A percentile compares a stretch with the other conserved stretches of the same genome.
phyloP scores from a whole-genome alignment of 495 filamentous ascomycete genomes.

The Penicillium verhagenii region DNA sequence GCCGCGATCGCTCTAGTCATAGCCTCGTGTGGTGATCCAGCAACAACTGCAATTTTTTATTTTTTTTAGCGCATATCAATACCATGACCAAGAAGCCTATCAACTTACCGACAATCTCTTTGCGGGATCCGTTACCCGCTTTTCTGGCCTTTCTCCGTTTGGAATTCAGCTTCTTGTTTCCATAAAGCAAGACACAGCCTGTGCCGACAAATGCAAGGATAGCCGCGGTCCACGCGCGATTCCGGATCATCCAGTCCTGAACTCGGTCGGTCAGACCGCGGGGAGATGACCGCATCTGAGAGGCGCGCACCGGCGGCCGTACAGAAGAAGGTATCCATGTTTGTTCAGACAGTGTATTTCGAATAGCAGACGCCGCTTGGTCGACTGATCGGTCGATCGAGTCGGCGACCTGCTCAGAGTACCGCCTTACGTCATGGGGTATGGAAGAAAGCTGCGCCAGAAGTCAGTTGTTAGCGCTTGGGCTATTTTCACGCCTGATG shows the following conservation, averaged over 20 bases:
- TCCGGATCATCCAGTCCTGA: slow-evolving; percentile 61
- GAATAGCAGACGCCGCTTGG: slow-evolving; percentile 57
- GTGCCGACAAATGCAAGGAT: slow-evolving; percentile 68
- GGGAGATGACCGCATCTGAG: slow-evolving; percentile 42
- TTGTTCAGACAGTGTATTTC: slow-evolving; percentile 60
- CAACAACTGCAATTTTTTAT: slow-evolving; percentile 76
- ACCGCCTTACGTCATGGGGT: slow-evolving; percentile 65
- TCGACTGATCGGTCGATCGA: slow-evolving; percentile 77
- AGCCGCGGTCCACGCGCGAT: slow-evolving; percentile 69
- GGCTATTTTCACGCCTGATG: background rate
- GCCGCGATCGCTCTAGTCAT: slow-evolving; percentile 75
- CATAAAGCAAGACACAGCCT: slow-evolving; percentile 62
- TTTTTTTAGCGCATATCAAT: slow-evolving; percentile 41
- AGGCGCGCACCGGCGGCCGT: slow-evolving; percentile 53
- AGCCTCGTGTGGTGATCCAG: slow-evolving; percentile 77
- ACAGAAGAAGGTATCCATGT: slow-evolving; percentile 69
- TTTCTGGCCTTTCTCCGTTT: slow-evolving; percentile 73
- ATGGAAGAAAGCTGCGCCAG: slow-evolving; percentile 66
- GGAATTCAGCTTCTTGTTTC: slow-evolving; percentile 55
- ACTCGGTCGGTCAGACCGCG: slow-evolving; percentile 39
- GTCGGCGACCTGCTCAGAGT: slow-evolving; percentile 66
- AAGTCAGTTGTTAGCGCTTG: background rate
- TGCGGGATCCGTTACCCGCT: slow-evolving; percentile 77
- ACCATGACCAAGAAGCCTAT: background rate
- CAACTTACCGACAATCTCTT: slow-evolving; percentile 72